Base-by-base conservation (phyloP, 371 early-diverging fungal genomes). In the Massospora cicadina region DNA sequence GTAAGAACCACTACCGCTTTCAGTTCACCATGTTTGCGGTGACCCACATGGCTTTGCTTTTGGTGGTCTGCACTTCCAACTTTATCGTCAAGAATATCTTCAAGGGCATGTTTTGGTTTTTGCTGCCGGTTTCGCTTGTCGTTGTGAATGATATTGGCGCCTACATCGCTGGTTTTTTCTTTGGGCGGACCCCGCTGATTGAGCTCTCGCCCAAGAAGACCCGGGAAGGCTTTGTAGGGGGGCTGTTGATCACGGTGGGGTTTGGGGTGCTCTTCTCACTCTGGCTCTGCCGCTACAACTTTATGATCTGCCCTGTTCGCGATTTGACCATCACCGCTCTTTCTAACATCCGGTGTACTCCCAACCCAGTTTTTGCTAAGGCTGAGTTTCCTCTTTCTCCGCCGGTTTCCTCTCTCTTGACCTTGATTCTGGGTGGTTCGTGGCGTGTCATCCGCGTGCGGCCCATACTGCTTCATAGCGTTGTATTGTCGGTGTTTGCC, bases 141-240 rank as follows among this genome's bases (percentile, higher is more conserved):
- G 86, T 96, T 58, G 81, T 85, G 64, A 99, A 99, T 79, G 99
- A 99, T 72, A 93, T 95, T 43, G 87, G 87, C 71, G 99, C 99
- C 12, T 99, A 99, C 73, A 76, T 97, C 54, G 88, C 88, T 73
- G 99, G 98, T 5, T 91, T 91, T 75, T 89, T 91, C 71, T 82
- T 87, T 69, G 99, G 99, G 2, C 79, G 83, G 56, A 95, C 93
- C n/a, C 95, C 88, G 2, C 77, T 99, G 33, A 97, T 94, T 67
- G 81, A 83, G 69, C 76, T 99, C 7, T 88, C 89, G 68, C 99
- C 99, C 23, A 99, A 99, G 72, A 99, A 99, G 81, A 99, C 99
- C n/a, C 89, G 93, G 73, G 99, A 99, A 74, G 99, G 99, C 2
- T 98, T 98, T 70, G 78, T 98, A 33, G 98, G 98, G 60, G 99